Evolutionary conservation across 164 flowering plant species (phyloP).

Genomic region (Vitis rupestris): DNA sequence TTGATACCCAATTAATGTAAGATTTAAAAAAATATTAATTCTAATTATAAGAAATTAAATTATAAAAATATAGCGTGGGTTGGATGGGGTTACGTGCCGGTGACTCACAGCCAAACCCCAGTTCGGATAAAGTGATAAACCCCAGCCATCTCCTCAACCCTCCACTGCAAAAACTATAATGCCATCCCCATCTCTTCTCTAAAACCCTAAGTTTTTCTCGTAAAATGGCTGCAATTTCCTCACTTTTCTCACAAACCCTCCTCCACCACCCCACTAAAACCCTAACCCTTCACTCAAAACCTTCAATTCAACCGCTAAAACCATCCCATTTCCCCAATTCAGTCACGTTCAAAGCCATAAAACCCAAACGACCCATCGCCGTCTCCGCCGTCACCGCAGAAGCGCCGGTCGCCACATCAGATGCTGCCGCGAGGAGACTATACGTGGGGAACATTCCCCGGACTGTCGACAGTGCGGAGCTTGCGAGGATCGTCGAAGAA

Average conservation of each 20-base stretch:
- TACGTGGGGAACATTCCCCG: constrained; percentile 92
- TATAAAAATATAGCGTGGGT: too few species aligned
- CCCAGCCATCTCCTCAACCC: too few species aligned
- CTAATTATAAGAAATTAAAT: too few species aligned
- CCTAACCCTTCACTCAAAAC: constrained; percentile 15
- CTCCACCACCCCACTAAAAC: constrained; percentile 18
- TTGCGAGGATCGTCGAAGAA: constrained; percentile 54
- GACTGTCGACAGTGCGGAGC: constrained; percentile 51
- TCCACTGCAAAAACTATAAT: background rate
- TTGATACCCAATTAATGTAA: too few species aligned
- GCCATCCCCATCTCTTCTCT: background rate
- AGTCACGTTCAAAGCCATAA: too few species aligned
- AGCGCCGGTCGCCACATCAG: constrained; percentile 33
- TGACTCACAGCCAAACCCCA: too few species aligned
- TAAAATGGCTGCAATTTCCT: constrained; percentile 42
- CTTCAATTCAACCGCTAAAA: constrained; percentile 15
- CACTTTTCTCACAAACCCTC: constrained; percentile 25
- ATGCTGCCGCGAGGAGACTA: constrained; percentile 49
- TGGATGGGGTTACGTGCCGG: too few species aligned
- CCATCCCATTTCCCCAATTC: constrained; percentile 8
- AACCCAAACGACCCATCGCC: too few species aligned
- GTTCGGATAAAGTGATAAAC: too few species aligned
- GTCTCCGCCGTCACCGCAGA: constrained; percentile 45
- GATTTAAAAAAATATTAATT: too few species aligned
- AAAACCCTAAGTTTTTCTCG: background rate